Evolutionary conservation across 805 yeast genomes (phyloP).

Genomic region (Candida succiphila): DNA sequence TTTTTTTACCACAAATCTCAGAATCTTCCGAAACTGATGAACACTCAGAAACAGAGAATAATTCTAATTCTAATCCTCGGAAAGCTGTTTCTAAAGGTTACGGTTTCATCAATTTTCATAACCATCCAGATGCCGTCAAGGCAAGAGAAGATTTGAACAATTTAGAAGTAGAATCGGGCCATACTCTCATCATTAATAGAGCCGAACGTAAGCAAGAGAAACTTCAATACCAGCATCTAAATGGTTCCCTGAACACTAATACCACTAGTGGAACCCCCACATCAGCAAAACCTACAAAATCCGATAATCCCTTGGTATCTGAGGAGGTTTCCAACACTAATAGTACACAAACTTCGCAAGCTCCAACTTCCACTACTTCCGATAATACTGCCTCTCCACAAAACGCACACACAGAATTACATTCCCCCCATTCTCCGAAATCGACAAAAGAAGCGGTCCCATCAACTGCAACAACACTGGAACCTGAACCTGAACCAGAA

Average conservation of each 20-base stretch:
- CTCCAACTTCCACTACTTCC: too few species aligned
- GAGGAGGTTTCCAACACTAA: neutral
- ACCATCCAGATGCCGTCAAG: slow-evolving; percentile 36
- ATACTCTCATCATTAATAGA: slow-evolving; percentile 26
- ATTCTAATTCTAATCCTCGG: slow-evolving; percentile 1
- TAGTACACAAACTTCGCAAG: too few species aligned
- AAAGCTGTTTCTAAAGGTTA: slow-evolving; percentile 26
- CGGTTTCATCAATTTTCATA: slow-evolving; percentile 43
- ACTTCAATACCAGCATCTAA: slow-evolving; percentile 14
- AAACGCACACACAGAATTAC: too few species aligned
- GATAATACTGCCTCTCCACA: too few species aligned
- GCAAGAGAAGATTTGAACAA: slow-evolving; percentile 41
- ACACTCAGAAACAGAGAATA: slow-evolving; percentile 6
- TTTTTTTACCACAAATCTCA: slow-evolving; percentile 35
- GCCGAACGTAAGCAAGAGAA: slow-evolving; percentile 31
- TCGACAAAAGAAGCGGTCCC: too few species aligned
- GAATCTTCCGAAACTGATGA: slow-evolving; percentile 1
- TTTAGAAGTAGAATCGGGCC: slow-evolving; percentile 23
- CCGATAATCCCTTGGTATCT: neutral
- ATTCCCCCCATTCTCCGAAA: too few species aligned
- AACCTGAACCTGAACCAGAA: too few species aligned
- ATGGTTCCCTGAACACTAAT: slow-evolving; percentile 2
- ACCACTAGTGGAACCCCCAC: slow-evolving; percentile 1
- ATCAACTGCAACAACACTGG: too few species aligned
- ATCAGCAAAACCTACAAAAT: slow-evolving; percentile 1